Conservation (phyloP, 2,329 filamentous ascomycete species). For the Colletotrichum chrysophilum region DNA sequence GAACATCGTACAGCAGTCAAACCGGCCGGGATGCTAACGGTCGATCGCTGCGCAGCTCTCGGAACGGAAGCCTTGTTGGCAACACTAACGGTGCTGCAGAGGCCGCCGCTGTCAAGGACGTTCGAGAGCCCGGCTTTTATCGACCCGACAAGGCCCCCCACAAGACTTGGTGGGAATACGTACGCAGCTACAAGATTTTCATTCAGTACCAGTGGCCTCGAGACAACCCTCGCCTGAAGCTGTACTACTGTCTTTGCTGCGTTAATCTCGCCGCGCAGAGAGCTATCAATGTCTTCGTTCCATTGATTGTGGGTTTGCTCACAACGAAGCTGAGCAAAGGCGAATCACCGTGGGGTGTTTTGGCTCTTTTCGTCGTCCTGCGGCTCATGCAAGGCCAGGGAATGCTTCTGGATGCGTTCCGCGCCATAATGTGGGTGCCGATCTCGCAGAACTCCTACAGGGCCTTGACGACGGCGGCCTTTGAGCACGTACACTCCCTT, state of each 20-base stretch:
- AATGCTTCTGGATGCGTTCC: constrained; percentile 81
- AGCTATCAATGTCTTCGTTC: constrained; percentile 85
- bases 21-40: constrained; percentile 27
- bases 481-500: constrained; percentile 95
- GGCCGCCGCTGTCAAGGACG: constrained; percentile 54
- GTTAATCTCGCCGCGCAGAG: constrained; percentile 80
- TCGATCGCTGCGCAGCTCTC: constrained; percentile 18
- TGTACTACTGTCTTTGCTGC: constrained; percentile 84
- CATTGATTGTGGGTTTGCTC: constrained; percentile 79
- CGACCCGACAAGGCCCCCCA: constrained; percentile 85
- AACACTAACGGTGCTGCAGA: constrained; percentile 44
- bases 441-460: constrained; percentile 97
- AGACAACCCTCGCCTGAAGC: constrained; percentile 74
- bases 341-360: constrained; percentile 68
- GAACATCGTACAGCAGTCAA: constrained; percentile 38
- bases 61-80: constrained; percentile 28
- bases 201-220: constrained; percentile 97
- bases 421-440: constrained; percentile 91
- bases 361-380: constrained; percentile 76
- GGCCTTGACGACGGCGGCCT: constrained; percentile 90
- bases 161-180: constrained; percentile 95
- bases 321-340: constrained; percentile 66
- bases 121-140: constrained; percentile 78
- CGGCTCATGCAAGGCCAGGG: constrained; percentile 88
- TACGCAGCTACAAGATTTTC: constrained; percentile 90